Conservation (phyloP, 176 grass and related monocot species). For the Oryza longistaminata region DNA sequence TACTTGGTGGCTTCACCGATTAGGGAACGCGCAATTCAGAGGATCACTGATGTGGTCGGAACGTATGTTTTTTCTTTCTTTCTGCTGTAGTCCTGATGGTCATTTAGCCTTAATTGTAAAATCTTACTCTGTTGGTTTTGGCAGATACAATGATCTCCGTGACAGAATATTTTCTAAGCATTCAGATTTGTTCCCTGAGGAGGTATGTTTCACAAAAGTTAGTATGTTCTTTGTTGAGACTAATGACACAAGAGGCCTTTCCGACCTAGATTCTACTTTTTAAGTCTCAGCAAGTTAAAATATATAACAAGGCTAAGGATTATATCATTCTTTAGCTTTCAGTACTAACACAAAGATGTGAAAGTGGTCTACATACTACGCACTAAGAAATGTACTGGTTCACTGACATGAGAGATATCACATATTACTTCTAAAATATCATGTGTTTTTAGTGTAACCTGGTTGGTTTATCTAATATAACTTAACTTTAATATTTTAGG, state of each 20-base stretch:
- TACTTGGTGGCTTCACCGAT: conserved; percentile 84
- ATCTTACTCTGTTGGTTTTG: conserved; percentile 36
- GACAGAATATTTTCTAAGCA: conserved; percentile 92
- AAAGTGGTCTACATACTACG: background rate
- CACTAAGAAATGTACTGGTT: conserved; percentile 27
- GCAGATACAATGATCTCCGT: conserved; percentile 82
- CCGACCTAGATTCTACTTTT: background rate
- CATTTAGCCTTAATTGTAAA: background rate
- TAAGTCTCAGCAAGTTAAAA: background rate
- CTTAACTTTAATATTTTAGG: conserved; percentile 43
- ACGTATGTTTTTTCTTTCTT: conserved; percentile 58
- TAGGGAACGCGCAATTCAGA: conserved; percentile 86
- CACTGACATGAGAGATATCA: background rate
- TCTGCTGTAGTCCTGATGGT: background rate
- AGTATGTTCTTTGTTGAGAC: conserved; percentile 17
- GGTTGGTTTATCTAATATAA: background rate
- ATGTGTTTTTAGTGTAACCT: conserved; percentile 27
- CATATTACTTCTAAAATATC: background rate
- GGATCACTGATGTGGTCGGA: conserved; percentile 82
- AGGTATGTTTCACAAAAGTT: conserved; percentile 54
- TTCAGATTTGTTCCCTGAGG: conserved; percentile 82
- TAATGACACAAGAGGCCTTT: background rate
- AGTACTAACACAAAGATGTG: conserved; percentile 10
- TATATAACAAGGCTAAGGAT: background rate
- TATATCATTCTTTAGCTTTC: conserved; percentile 5